phyloP scores from a whole-genome alignment of 1,284 basidiomycete genomes.

The Ceratobasidium theobromae region DNA sequence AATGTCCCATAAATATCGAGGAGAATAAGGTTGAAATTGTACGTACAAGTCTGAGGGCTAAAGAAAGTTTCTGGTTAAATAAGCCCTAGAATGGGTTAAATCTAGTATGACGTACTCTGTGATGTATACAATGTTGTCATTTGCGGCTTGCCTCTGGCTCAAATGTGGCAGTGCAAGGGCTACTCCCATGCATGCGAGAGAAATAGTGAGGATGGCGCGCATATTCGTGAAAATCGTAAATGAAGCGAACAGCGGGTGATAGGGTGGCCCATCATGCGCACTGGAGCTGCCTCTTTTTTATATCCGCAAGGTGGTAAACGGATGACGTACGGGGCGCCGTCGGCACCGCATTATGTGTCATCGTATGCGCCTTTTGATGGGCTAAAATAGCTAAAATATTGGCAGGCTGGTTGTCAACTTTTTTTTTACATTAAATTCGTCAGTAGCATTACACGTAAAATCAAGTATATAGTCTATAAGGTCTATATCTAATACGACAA shows the following conservation, averaged over 20 bases:
- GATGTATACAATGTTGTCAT: constrained; percentile 28
- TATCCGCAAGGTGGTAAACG: too few species aligned
- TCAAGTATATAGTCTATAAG: too few species aligned
- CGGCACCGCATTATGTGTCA: not conserved
- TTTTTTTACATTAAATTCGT: too few species aligned
- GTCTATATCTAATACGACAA: not conserved
- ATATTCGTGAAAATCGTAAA: constrained; percentile 6
- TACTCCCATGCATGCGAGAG: not conserved
- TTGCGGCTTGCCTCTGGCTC: not conserved
- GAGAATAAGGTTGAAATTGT: not conserved
- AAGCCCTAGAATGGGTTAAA: not conserved
- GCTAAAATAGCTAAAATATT: too few species aligned
- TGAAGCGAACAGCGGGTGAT: too few species aligned
- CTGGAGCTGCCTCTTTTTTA: too few species aligned
- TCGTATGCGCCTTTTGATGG: not conserved
- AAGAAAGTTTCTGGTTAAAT: not conserved
- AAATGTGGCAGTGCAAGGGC: not conserved
- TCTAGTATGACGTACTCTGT: constrained; percentile 11
- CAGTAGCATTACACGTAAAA: too few species aligned
- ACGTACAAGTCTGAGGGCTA: constrained; percentile 23
- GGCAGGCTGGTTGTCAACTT: too few species aligned
- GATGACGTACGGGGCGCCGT: not conserved
- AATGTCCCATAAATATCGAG: not conserved
- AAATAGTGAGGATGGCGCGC: not conserved
- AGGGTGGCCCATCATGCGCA: too few species aligned